Evolutionary conservation across 495 filamentous ascomycete species (phyloP).

Genomic region (Hyaloscypha variabilis): DNA sequence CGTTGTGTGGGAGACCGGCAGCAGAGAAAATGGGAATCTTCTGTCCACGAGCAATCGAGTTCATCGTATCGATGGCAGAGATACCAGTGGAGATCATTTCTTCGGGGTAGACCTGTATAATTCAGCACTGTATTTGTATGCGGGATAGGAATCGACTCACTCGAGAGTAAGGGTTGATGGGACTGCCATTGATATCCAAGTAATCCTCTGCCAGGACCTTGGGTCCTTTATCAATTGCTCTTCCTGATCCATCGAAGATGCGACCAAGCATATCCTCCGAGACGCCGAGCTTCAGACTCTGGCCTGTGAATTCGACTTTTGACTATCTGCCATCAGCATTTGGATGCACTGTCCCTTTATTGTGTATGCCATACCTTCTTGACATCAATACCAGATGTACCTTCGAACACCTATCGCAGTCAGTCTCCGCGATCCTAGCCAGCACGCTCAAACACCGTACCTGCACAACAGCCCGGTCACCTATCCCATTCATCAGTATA

Average conservation of each 20-base stretch:
- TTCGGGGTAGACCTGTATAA: conserved; percentile 85
- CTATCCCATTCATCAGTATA: conserved; percentile 43
- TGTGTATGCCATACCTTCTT: conserved; percentile 71
- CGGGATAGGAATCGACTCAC: conserved; percentile 49
- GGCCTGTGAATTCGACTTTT: conserved; percentile 94
- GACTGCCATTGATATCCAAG: conserved; percentile 98
- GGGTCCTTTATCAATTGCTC: conserved; percentile 97
- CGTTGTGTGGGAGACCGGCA: conserved; percentile 96
- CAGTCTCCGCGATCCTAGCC: conserved; percentile 1
- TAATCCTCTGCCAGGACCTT: conserved; percentile 98
- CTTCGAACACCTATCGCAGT: conserved; percentile 83
- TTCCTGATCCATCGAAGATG: conserved; percentile 97
- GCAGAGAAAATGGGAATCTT: conserved; percentile 99
- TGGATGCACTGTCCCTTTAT: not conserved
- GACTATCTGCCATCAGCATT: conserved; percentile 55
- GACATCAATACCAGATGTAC: conserved; percentile 95
- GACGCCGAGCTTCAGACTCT: conserved; percentile 97
- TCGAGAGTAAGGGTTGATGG: conserved; percentile 97
- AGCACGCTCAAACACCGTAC: conserved; percentile 43
- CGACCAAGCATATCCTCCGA: conserved; percentile 99
- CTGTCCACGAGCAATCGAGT: conserved; percentile 98
- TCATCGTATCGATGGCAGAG: conserved; percentile 99
- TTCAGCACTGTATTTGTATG: conserved; percentile 27
- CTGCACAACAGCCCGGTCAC: conserved; percentile 90
- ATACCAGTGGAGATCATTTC: conserved; percentile 99